A percentile compares a stretch with the other conserved stretches of the same genome.
These are phyloP conservation scores for Monosporascus sp. DNA, from an alignment of 2,329 filamentous ascomycete species.

Conservation along the genomic window DNA sequence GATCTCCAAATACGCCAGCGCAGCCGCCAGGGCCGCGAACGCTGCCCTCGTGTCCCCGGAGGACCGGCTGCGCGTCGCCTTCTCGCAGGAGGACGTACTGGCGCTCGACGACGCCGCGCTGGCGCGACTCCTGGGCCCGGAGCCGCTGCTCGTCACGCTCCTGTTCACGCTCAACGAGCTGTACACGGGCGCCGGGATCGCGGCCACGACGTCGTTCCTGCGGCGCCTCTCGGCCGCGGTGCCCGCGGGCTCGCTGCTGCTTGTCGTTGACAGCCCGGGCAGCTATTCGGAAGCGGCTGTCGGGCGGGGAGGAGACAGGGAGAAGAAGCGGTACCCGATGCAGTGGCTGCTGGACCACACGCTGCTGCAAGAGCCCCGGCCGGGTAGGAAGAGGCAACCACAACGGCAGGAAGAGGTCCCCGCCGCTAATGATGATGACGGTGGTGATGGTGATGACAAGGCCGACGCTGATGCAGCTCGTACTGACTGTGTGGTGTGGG, in stretches of 20 bases:
- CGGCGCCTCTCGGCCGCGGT: constrained; percentile 58
- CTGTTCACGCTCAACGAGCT: constrained; percentile 96
- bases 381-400: background rate
- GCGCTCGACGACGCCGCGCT: constrained; percentile 31
- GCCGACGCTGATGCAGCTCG: no score
- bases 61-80: constrained; percentile 32
- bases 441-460: constrained; percentile 11
- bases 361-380: constrained; percentile 38
- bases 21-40: constrained; percentile 38
- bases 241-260: constrained; percentile 57
- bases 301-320: constrained; percentile 40
- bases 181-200: constrained; percentile 68
- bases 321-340: constrained; percentile 77
- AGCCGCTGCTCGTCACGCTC: constrained; percentile 63
- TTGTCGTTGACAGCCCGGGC: constrained; percentile 89
- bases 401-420: background rate
- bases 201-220: constrained; percentile 72
- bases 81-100: constrained; percentile 46
- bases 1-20: constrained; percentile 49
- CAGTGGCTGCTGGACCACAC: constrained; percentile 86
- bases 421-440: constrained; percentile 29
- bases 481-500: constrained; percentile 46
- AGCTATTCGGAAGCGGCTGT: constrained; percentile 82
- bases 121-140: constrained; percentile 16
- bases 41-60: constrained; percentile 34